These are phyloP conservation scores for Saccharum officinarum DNA, from an alignment of 176 grass and related monocot species.

Conservation along the genomic window DNA sequence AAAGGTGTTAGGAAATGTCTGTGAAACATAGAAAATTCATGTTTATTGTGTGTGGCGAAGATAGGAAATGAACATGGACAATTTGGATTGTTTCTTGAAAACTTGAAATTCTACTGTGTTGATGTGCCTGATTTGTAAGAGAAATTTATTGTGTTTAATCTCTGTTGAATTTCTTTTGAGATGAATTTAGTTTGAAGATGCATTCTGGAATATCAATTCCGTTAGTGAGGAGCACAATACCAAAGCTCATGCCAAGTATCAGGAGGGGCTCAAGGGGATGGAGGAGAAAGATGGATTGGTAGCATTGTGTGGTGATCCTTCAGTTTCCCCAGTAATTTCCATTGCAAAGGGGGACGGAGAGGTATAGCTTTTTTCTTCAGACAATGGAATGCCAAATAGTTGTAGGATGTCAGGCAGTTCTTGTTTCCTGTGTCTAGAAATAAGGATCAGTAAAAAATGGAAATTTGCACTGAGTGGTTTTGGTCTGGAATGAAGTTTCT, in stretches of 20 bases:
- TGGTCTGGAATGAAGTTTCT: conserved; percentile 18
- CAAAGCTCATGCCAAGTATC: conserved; percentile 21
- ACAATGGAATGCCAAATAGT: background rate
- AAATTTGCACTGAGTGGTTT: conserved; percentile 19
- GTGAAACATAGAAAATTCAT: background rate
- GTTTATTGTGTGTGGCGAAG: background rate
- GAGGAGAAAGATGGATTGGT: conserved; percentile 28
- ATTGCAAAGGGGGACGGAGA: conserved; percentile 2
- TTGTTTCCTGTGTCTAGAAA: conserved; percentile 2
- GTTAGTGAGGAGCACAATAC: conserved; percentile 18
- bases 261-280: conserved; percentile 8
- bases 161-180: conserved; percentile 24
- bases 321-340: conserved; percentile 54
- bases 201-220: conserved; percentile 38
- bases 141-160: conserved; percentile 10
- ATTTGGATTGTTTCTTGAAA: conserved; percentile 23
- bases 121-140: background rate
- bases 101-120: conserved; percentile 19
- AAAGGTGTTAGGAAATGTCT: background rate
- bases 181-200: conserved; percentile 44
- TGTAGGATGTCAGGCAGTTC: background rate
- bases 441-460: background rate
- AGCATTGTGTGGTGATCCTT: conserved; percentile 53
- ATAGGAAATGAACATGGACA: background rate
- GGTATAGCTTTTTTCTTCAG: conserved; percentile 29